These are phyloP conservation scores for Piloderma croceum DNA, from an alignment of 768 basidiomycete genomes.

Conservation along the genomic window DNA sequence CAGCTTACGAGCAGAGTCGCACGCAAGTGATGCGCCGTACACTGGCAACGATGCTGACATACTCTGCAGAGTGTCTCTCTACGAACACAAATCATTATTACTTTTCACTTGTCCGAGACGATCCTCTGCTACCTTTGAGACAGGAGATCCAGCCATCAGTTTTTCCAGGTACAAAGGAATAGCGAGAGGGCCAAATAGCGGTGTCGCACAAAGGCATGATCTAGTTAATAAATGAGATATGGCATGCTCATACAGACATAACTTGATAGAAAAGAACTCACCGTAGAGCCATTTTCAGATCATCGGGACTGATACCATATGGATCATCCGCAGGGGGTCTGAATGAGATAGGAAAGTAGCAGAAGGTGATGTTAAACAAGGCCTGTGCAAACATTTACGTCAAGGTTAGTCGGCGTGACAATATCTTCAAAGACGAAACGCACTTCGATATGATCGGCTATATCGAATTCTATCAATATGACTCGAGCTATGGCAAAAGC, in stretches of 20 bases:
- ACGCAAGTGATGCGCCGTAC: conserved; percentile 64
- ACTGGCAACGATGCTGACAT: conserved; percentile 75
- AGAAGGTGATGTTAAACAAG: conserved; percentile 92
- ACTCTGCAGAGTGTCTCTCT: conserved; percentile 85
- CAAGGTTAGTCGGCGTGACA: not conserved
- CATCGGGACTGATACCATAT: conserved; percentile 85
- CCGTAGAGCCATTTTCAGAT: conserved; percentile 72
- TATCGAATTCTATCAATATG: conserved; percentile 83
- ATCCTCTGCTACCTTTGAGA: conserved; percentile 61
- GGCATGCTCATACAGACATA: not conserved
- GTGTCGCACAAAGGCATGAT: conserved; percentile 69
- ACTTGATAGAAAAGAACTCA: conserved; percentile 22
- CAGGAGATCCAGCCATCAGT: conserved; percentile 71
- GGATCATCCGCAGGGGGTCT: conserved; percentile 91
- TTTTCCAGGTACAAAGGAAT: conserved; percentile 91
- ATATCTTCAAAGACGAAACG: conserved; percentile 14
- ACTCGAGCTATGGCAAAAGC: conserved; percentile 88
- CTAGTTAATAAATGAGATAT: conserved; percentile 28
- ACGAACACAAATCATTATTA: conserved; percentile 6
- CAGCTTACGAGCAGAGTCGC: conserved; percentile 64
- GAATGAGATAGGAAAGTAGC: conserved; percentile 98
- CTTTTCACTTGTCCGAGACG: not conserved
- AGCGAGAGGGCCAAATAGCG: conserved; percentile 77
- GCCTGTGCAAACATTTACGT: conserved; percentile 41
- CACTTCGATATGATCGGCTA: conserved; percentile 72